phyloP scores from a whole-genome alignment of 352 stramenopile genomes.

The Phytophthora melonis region DNA sequence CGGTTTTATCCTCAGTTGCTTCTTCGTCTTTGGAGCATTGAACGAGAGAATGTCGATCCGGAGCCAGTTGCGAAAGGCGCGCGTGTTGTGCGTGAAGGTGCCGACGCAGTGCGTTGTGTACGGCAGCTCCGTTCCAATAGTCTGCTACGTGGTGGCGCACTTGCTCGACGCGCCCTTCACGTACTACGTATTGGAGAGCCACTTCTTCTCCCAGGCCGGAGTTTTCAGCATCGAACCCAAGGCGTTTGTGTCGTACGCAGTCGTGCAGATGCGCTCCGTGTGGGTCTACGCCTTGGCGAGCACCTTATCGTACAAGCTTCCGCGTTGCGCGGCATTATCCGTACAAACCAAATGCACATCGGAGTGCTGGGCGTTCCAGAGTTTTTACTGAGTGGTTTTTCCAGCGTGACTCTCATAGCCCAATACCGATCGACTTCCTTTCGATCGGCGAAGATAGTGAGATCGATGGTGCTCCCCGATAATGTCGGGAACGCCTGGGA shows the following conservation, averaged over 20 bases:
- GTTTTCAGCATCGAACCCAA: constrained; percentile 28
- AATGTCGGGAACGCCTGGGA: constrained; percentile 8
- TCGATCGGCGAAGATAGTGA: constrained; percentile 22
- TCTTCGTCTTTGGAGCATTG: no score
- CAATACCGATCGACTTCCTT: constrained; percentile 43
- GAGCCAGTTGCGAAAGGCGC: constrained; percentile 9
- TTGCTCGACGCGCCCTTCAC: constrained; percentile 50
- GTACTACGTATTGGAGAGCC: constrained; percentile 42
- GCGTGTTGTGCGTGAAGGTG: constrained; percentile 43
- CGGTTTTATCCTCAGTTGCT: constrained; percentile 39
- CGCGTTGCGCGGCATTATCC: constrained; percentile 3
- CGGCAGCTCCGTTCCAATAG: constrained; percentile 50
- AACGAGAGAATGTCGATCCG: not conserved
- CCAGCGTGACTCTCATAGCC: constrained; percentile 37
- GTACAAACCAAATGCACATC: not conserved
- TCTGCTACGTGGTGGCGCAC: constrained; percentile 55
- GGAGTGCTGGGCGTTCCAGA: constrained; percentile 45
- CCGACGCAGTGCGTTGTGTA: constrained; percentile 64
- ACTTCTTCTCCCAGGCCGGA: constrained; percentile 43
- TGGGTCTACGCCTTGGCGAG: constrained; percentile 57
- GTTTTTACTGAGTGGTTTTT: constrained; percentile 46
- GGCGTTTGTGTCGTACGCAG: constrained; percentile 38
- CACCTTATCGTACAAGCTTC: no score
- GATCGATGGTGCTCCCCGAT: constrained; percentile 18
- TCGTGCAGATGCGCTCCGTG: constrained; percentile 57